These are phyloP conservation scores for Scheffersomyces cryptocercus DNA, from an alignment of 1,139 yeast genomes.

Conservation along the genomic window DNA sequence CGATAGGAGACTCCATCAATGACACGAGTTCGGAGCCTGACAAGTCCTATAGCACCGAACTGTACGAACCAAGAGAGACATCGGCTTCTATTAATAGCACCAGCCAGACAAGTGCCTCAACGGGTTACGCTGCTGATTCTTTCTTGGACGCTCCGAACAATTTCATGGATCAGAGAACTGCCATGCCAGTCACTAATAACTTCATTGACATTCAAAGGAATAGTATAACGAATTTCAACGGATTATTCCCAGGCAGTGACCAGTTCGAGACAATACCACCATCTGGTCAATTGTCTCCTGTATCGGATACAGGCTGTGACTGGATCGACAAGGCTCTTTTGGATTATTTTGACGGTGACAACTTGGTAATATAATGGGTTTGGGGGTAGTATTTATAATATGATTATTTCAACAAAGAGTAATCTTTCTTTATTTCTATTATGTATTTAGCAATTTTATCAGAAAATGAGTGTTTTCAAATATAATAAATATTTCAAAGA, in stretches of 20 bases:
- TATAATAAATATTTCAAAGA: too few species aligned
- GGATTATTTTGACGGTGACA: constrained; percentile 17
- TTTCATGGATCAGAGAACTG: neutral
- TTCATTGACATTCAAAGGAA: neutral
- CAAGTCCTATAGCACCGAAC: neutral
- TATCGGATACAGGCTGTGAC: constrained; percentile 53
- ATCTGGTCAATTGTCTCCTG: constrained; percentile 26
- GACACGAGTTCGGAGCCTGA: neutral
- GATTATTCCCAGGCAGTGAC: neutral
- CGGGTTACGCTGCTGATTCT: neutral
- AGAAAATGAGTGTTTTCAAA: too few species aligned
- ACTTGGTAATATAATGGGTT: constrained; percentile 3
- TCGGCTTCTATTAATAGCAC: neutral
- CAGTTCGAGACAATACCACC: neutral
- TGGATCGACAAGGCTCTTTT: constrained; percentile 47
- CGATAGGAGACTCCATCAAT: neutral
- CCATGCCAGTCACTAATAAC: neutral
- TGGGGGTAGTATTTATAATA: too few species aligned
- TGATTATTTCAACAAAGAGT: too few species aligned
- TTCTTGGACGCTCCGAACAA: neutral
- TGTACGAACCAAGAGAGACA: neutral
- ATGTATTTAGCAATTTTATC: too few species aligned
- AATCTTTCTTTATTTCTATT: too few species aligned
- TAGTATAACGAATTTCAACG: neutral
- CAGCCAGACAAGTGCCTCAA: neutral